Conservation (phyloP, 2,329 filamentous ascomycete species). For the Kalaharituber pfeilii region DNA sequence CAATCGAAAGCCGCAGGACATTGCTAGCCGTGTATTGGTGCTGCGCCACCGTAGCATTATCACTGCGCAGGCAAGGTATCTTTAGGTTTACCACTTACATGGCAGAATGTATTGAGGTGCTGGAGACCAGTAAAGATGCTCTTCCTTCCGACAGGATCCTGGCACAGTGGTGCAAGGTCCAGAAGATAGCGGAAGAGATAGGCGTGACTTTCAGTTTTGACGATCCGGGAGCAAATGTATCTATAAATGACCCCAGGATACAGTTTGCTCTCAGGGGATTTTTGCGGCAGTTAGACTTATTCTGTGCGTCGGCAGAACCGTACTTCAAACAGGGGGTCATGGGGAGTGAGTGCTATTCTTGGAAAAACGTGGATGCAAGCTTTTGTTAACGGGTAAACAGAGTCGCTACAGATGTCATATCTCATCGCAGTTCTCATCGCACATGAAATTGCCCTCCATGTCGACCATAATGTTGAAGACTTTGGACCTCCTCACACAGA, state of each 20-base stretch:
- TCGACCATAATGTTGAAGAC: conserved; percentile 33
- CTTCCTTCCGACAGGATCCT: conserved; percentile 30
- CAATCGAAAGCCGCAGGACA: too few relatives aligned
- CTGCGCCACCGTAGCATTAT: conserved; percentile 27
- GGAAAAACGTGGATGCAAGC: background rate
- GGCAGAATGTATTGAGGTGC: conserved; percentile 23
- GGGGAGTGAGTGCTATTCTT: conserved; percentile 25
- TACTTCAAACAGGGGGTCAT: too few relatives aligned
- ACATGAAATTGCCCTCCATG: conserved; percentile 55
- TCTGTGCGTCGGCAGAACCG: too few relatives aligned
- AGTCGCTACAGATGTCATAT: conserved; percentile 46
- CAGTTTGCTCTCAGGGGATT: conserved; percentile 39
- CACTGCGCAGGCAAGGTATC: conserved; percentile 22
- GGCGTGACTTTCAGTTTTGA: conserved; percentile 41
- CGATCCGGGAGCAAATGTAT: conserved; percentile 34
- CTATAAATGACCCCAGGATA: conserved; percentile 38
- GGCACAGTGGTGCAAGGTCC: conserved; percentile 30
- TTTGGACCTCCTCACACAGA: conserved; percentile 24
- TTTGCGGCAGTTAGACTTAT: conserved; percentile 36
- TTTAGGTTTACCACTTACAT: background rate
- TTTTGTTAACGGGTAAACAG: conserved; percentile 26
- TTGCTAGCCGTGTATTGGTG: too few relatives aligned
- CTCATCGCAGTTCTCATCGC: conserved; percentile 53
- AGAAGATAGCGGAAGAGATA: conserved; percentile 39
- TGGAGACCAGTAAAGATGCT: too few relatives aligned